Conservation (phyloP, 805 yeast species). For the Monosporozyma servazzii region DNA sequence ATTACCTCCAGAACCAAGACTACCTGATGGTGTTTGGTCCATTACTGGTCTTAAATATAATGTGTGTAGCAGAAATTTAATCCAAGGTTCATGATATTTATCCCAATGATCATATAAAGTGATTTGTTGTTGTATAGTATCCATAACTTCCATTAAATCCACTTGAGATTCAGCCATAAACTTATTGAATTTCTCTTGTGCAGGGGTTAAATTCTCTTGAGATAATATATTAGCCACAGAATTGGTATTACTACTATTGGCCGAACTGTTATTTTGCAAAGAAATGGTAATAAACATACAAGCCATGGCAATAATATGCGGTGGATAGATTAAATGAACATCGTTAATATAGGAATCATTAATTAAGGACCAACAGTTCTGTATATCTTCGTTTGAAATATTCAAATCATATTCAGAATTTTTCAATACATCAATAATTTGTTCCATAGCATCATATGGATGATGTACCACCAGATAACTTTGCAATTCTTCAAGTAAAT, state of each 20-base stretch:
- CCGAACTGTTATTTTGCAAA: constrained; percentile 11
- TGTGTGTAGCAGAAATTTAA: constrained; percentile 32
- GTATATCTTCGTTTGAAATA: constrained; percentile 58
- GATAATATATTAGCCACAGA: neutral
- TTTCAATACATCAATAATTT: constrained; percentile 38
- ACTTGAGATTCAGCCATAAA: constrained; percentile 71
- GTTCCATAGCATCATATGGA: constrained; percentile 58
- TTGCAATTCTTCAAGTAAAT: constrained; percentile 79
- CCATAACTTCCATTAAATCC: constrained; percentile 67
- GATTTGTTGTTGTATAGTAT: constrained; percentile 76
- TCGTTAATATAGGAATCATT: constrained; percentile 89
- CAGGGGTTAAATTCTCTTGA: constrained; percentile 9
- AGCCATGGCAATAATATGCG: constrained; percentile 77
- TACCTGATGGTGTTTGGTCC: neutral
- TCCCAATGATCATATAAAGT: constrained; percentile 82
- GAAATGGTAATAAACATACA: constrained; percentile 67
- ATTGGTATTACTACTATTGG: neutral
- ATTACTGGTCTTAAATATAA: constrained; percentile 19
- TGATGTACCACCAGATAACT: constrained; percentile 64
- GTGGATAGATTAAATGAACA: constrained; percentile 72
- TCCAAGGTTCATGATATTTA: constrained; percentile 59
- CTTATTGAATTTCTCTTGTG: constrained; percentile 17
- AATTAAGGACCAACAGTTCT: constrained; percentile 79
- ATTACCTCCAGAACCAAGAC: neutral
- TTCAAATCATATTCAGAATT: constrained; percentile 19